Percentiles rank a stretch among this genome's conserved stretches.
Conservation (phyloP, 2,329 filamentous ascomycete species). For the Colletotrichum spaethianum region DNA sequence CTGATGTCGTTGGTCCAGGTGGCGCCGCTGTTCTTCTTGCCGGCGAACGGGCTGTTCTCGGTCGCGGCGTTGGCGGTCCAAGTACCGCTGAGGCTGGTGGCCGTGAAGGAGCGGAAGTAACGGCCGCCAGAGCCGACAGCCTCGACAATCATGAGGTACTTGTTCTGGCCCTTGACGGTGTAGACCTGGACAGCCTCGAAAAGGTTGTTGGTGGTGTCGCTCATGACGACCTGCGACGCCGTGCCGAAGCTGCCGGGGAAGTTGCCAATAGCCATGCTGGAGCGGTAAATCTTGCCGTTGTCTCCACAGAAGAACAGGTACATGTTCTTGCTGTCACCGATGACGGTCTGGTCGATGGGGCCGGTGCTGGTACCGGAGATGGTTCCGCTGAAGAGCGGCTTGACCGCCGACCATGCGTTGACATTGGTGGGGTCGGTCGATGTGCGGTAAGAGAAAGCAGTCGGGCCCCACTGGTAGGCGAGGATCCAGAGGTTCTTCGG, state of each 20-base stretch:
- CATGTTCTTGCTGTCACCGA: slow-evolving; percentile 73
- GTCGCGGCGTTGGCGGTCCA: slow-evolving; percentile 72
- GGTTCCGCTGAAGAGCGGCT: slow-evolving; percentile 70
- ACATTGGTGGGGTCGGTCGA: slow-evolving; percentile 69
- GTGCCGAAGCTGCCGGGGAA: slow-evolving; percentile 75
- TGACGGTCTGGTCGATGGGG: slow-evolving; percentile 74
- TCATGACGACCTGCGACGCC: slow-evolving; percentile 63
- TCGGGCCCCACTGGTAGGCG: slow-evolving; percentile 75
- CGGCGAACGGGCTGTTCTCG: slow-evolving; percentile 74
- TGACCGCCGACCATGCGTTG: slow-evolving; percentile 68
- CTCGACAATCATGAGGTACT: slow-evolving; percentile 80
- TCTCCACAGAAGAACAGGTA: slow-evolving; percentile 79
- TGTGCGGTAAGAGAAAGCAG: slow-evolving; percentile 72
- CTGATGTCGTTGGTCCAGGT: slow-evolving; percentile 78
- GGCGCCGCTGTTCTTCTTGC: slow-evolving; percentile 75
- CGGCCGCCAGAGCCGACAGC: slow-evolving; percentile 69
- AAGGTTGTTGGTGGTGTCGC: slow-evolving; percentile 68
- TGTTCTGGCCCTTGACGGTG: slow-evolving; percentile 65
- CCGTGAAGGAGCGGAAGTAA: slow-evolving; percentile 78
- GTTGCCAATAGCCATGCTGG: slow-evolving; percentile 72
- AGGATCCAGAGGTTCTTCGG: slow-evolving; percentile 76
- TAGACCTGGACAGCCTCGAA: slow-evolving; percentile 80
- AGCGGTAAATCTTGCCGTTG: slow-evolving; percentile 76
- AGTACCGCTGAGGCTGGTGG: slow-evolving; percentile 66
- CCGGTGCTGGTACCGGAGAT: slow-evolving; percentile 67